Evolutionary conservation across 148 eudicot genomes (phyloP).

Genomic region (Silene latifolia): DNA sequence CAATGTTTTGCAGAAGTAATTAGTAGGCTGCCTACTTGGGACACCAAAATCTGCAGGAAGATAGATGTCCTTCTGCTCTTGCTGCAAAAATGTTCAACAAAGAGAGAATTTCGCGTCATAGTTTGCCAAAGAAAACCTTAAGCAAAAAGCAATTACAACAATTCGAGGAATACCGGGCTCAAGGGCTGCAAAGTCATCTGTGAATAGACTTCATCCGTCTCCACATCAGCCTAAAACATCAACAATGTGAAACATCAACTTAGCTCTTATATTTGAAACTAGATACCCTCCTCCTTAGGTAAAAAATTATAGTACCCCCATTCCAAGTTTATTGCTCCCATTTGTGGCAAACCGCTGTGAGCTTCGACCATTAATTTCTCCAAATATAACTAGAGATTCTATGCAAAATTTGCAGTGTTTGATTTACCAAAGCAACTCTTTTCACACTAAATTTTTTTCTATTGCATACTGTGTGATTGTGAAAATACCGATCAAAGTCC

Average conservation of each 20-base stretch:
- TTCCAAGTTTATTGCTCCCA: neutral
- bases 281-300: neutral
- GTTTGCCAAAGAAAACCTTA: conserved; percentile 5
- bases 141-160: neutral
- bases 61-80: conserved; percentile 93
- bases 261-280: neutral
- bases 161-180: conserved; percentile 49
- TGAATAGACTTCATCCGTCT: conserved; percentile 95
- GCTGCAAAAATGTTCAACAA: conserved; percentile 38
- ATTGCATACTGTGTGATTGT: too few species aligned
- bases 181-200: conserved; percentile 96
- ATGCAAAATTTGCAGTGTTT: neutral
- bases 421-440: neutral
- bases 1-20: conserved; percentile 94
- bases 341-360: neutral
- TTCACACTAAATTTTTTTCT: too few species aligned
- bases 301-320: neutral
- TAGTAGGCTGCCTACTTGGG: conserved; percentile 93
- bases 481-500: neutral
- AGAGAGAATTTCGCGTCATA: neutral
- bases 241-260: conserved; percentile 21
- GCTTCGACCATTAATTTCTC: neutral
- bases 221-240: conserved; percentile 76
- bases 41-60: conserved; percentile 89
- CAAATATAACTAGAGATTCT: neutral